phyloP scores from a whole-genome alignment of 345 rosid species.

The Lepidium aucheri region DNA sequence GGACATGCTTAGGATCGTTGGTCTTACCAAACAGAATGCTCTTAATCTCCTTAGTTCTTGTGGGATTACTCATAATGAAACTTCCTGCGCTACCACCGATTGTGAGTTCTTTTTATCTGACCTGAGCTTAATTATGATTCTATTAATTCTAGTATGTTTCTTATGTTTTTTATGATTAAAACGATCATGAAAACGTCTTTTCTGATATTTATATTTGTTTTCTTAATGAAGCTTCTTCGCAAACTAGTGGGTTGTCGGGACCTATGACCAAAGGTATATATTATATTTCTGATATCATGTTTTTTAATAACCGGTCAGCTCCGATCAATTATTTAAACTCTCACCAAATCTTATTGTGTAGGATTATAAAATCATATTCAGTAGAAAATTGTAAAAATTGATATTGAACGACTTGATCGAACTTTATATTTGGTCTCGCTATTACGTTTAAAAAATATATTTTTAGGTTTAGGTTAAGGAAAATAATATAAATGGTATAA shows the following conservation, averaged over 20 bases:
- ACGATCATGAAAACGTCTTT: too few species aligned
- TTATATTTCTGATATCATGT: neutral
- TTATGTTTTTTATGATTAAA: neutral
- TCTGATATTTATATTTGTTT: neutral
- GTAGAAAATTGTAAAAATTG: too few species aligned
- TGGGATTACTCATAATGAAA: slow-evolving; percentile 29
- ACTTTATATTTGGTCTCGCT: neutral
- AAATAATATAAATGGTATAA: neutral
- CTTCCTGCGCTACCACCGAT: slow-evolving; percentile 22
- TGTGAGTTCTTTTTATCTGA: neutral
- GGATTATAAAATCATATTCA: too few species aligned
- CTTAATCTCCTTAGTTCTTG: slow-evolving; percentile 41
- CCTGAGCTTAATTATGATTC: neutral
- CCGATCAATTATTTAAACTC: too few species aligned
- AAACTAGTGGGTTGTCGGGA: neutral
- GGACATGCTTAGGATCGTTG: slow-evolving; percentile 17
- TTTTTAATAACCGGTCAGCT: too few species aligned
- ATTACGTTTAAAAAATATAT: neutral
- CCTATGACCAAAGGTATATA: neutral
- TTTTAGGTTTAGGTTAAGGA: neutral
- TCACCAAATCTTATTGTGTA: too few species aligned
- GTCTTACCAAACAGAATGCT: slow-evolving; percentile 33
- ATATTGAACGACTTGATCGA: too few species aligned
- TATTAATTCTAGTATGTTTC: neutral
- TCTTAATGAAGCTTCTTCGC: slow-evolving; percentile 2